A percentile compares a stretch with the other conserved stretches of the same genome.
phyloP scores from a whole-genome alignment of 768 basidiomycete genomes.

The Termitomyces sp. region DNA sequence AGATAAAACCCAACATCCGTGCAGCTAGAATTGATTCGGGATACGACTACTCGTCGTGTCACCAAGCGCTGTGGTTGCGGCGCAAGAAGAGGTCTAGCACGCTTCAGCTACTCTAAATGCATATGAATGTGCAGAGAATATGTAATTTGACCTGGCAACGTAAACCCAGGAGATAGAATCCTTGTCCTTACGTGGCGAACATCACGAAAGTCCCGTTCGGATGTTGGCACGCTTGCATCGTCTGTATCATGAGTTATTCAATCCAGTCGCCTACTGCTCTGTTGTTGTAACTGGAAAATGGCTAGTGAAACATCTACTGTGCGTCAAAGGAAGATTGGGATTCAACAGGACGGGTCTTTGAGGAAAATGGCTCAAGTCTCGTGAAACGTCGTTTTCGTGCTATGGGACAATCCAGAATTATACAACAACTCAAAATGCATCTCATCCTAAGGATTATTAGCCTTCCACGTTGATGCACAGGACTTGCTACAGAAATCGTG shows the following conservation, averaged over 20 bases:
- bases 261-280: too few relatives aligned
- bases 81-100: too few relatives aligned
- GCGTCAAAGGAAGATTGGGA: not conserved
- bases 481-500: not conserved
- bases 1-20: too few relatives aligned
- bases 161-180: constrained; percentile 29
- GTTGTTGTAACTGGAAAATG: not conserved
- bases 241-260: not conserved
- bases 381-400: not conserved
- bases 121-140: constrained; percentile 52
- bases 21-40: too few relatives aligned
- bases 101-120: constrained; percentile 67
- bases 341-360: not conserved
- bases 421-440: not conserved
- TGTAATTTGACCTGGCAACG: constrained; percentile 66
- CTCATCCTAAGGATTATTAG: not conserved
- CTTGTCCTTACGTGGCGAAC: not conserved
- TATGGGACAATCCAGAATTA: not conserved
- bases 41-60: too few relatives aligned
- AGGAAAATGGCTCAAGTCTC: not conserved
- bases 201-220: not conserved
- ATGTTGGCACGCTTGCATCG: not conserved
- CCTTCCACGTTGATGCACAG: not conserved
- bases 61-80: constrained; percentile 46
- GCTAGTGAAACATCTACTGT: not conserved